Evolutionary conservation across 2,329 filamentous ascomycete genomes (phyloP).

Genomic region (Botryotinia convoluta): DNA sequence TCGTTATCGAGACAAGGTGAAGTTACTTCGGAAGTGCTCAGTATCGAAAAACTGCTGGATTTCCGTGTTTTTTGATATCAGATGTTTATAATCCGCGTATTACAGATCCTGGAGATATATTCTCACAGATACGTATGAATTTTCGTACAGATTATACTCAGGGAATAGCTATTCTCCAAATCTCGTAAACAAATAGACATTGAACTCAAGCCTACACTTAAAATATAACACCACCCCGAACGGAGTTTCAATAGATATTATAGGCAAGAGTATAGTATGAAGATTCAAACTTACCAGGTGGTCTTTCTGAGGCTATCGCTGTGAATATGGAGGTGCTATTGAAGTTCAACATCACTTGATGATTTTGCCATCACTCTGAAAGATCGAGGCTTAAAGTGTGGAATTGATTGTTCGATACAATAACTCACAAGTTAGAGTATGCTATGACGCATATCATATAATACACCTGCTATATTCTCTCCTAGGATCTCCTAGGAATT

Average conservation of each 20-base stretch:
- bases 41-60: accelerated
- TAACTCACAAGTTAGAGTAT: not conserved
- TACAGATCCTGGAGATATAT: not conserved
- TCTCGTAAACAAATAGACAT: not conserved
- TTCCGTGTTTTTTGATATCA: accelerated
- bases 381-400: not conserved
- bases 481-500: not conserved
- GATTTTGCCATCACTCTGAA: not conserved
- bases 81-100: accelerated
- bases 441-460: not conserved
- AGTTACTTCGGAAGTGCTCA: not conserved
- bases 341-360: not conserved
- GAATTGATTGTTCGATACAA: not conserved
- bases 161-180: not conserved
- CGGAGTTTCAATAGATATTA: too few relatives aligned
- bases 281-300: too few relatives aligned
- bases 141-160: not conserved
- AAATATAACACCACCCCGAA: accelerated
- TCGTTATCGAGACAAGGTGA: not conserved
- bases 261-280: too few relatives aligned
- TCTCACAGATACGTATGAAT: accelerated
- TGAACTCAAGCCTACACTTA: not conserved
- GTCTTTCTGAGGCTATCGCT: not conserved
- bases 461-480: accelerated
- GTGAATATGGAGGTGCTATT: not conserved